Evolutionary conservation across 352 stramenopile genomes (phyloP).

Genomic region (Ophiocytium majus): DNA sequence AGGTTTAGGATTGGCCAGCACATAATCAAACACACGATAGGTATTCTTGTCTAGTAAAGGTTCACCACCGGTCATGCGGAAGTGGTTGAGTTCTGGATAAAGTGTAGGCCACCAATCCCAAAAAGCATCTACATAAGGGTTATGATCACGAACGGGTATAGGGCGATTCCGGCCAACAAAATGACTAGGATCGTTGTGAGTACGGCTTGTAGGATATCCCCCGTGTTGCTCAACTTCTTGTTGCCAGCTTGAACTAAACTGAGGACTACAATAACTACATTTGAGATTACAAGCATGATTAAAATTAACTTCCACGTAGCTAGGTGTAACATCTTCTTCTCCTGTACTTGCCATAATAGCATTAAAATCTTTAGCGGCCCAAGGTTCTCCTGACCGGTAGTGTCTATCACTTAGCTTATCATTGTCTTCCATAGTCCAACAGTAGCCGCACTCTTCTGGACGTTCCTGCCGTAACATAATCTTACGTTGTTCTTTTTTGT

Average conservation of each 20-base stretch:
- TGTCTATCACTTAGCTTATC: not conserved
- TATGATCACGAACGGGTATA: no score
- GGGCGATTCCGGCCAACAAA: no score
- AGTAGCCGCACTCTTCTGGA: conserved; percentile 7
- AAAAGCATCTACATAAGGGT: conserved; percentile 6
- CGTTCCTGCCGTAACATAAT: not conserved
- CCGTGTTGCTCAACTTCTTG: not conserved
- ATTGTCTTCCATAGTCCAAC: not conserved
- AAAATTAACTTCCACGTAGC: conserved; percentile 3
- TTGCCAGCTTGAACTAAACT: not conserved
- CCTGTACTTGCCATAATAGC: not conserved
- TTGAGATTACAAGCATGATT: not conserved
- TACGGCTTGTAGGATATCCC: not conserved
- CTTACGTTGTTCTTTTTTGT: conserved; percentile 5
- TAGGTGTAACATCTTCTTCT: not conserved
- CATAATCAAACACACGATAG: not conserved
- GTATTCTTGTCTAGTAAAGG: not conserved
- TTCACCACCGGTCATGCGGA: conserved; percentile 8
- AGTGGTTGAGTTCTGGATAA: not conserved
- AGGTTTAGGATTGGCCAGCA: not conserved
- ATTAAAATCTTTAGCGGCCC: not conserved
- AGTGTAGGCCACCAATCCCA: not conserved
- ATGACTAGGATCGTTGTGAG: no score
- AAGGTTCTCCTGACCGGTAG: not conserved
- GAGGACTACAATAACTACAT: not conserved